These are phyloP conservation scores for Starmerella bacillaris DNA, from an alignment of 805 yeast genomes.

Conservation along the genomic window DNA sequence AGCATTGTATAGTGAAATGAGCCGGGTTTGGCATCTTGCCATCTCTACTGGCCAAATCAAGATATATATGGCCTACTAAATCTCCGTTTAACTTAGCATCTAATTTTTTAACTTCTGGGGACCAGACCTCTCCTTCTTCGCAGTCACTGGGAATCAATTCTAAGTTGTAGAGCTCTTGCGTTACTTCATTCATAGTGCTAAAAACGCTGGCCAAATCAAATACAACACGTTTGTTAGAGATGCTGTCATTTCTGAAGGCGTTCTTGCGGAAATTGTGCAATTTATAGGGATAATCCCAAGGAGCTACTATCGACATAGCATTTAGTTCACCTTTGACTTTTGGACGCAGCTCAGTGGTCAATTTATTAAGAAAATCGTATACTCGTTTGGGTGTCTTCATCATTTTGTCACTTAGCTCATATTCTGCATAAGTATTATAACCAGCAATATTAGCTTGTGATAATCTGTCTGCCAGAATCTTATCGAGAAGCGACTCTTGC, in stretches of 20 bases:
- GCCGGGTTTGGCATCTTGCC: constrained; percentile 76
- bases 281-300: constrained; percentile 83
- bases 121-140: constrained; percentile 70
- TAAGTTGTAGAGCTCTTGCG: constrained; percentile 58
- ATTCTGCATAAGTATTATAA: constrained; percentile 48
- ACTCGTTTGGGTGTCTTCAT: constrained; percentile 69
- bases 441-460: constrained; percentile 59
- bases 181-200: constrained; percentile 59
- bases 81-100: constrained; percentile 36
- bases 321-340: constrained; percentile 41
- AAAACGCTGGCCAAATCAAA: constrained; percentile 76
- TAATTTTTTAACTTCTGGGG: constrained; percentile 62
- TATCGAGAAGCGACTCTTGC: constrained; percentile 44
- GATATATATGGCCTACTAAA: constrained; percentile 61
- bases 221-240: constrained; percentile 25
- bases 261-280: constrained; percentile 21
- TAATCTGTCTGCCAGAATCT: constrained; percentile 47
- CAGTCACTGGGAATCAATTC: constrained; percentile 49
- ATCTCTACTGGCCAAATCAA: constrained; percentile 67
- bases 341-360: constrained; percentile 35
- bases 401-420: constrained; percentile 79
- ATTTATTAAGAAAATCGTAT: constrained; percentile 40
- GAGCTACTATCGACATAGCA: constrained; percentile 23
- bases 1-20: constrained; percentile 87
- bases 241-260: no score